Evolutionary conservation across 106 monocot species (phyloP).

Genomic region (Acorus gramineus): DNA sequence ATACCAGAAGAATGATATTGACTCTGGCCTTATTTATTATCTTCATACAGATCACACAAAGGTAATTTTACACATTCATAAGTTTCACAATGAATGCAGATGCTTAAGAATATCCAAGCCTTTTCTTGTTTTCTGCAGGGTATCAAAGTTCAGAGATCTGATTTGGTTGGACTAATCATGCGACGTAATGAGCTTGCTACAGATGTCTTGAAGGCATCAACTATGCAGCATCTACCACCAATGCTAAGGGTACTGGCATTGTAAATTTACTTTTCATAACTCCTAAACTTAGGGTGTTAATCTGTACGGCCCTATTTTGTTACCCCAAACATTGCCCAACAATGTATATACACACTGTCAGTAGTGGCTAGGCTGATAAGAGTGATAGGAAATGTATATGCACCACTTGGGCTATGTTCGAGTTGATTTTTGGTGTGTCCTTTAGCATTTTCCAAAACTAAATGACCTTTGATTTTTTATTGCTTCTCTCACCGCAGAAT

Average conservation of each 20-base stretch:
- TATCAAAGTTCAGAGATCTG: slow-evolving; percentile 79
- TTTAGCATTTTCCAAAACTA: no score
- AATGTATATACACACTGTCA: not conserved
- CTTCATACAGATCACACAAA: slow-evolving; percentile 81
- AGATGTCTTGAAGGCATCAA: slow-evolving; percentile 69
- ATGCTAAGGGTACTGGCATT: slow-evolving; percentile 57
- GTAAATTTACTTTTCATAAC: no score
- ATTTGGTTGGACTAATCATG: slow-evolving; percentile 89
- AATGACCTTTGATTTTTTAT: not conserved
- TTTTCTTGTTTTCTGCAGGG: slow-evolving; percentile 33
- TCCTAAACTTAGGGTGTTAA: no score
- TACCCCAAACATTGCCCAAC: no score
- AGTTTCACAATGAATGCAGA: not conserved
- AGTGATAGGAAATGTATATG: no score
- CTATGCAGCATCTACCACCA: slow-evolving; percentile 55
- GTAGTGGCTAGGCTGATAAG: no score
- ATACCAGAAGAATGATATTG: slow-evolving; percentile 60
- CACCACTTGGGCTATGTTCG: no score
- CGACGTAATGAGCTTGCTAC: slow-evolving; percentile 94
- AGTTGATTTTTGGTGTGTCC: no score
- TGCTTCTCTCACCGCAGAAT: slow-evolving; percentile 31
- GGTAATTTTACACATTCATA: slow-evolving; percentile 23
- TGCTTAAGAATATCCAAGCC: not conserved
- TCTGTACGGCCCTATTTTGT: no score
- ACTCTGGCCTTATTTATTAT: slow-evolving; percentile 90